Percentiles rank a stretch among this genome's conserved stretches.
Conservation (phyloP, 495 filamentous ascomycete species). For the Poronia punctata region DNA sequence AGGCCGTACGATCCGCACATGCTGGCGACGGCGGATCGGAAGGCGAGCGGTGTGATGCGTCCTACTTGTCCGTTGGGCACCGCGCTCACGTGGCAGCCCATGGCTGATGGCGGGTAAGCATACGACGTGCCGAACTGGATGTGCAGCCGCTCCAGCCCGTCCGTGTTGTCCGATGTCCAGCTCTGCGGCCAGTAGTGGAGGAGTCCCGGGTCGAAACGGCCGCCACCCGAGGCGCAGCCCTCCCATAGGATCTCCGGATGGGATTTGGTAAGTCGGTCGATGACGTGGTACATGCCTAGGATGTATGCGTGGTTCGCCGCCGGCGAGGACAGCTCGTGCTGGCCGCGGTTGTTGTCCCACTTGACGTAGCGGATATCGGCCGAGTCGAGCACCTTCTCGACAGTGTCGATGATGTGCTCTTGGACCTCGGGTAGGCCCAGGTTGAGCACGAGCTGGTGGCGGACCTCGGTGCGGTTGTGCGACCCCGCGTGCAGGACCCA, state of each 20-base stretch:
- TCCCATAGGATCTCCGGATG: constrained; percentile 52
- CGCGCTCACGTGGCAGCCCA: constrained; percentile 50
- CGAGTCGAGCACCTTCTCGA: constrained; percentile 40
- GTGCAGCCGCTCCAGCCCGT: constrained; percentile 43
- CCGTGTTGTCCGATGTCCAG: constrained; percentile 53
- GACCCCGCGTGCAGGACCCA: constrained; percentile 47
- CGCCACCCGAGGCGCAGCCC: constrained; percentile 51
- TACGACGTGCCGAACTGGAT: constrained; percentile 51
- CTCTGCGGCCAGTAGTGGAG: constrained; percentile 52
- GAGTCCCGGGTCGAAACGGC: constrained; percentile 47
- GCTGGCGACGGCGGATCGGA: constrained; percentile 50
- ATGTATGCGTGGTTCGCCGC: constrained; percentile 45
- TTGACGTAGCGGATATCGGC: constrained; percentile 49
- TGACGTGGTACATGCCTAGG: constrained; percentile 48
- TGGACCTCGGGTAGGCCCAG: constrained; percentile 47
- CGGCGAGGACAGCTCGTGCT: constrained; percentile 44
- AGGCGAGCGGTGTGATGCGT: constrained; percentile 39
- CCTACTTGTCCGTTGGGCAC: constrained; percentile 47
- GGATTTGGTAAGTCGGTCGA: constrained; percentile 43
- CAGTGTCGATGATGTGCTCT: constrained; percentile 43
- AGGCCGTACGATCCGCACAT: constrained; percentile 54
- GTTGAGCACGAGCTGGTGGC: constrained; percentile 49
- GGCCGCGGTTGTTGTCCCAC: constrained; percentile 53
- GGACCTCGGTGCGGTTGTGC: constrained; percentile 43
- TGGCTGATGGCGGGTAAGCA: constrained; percentile 47